These are phyloP conservation scores for Diplotaxis tenuifolia DNA, from an alignment of 345 rosid species.

Conservation along the genomic window DNA sequence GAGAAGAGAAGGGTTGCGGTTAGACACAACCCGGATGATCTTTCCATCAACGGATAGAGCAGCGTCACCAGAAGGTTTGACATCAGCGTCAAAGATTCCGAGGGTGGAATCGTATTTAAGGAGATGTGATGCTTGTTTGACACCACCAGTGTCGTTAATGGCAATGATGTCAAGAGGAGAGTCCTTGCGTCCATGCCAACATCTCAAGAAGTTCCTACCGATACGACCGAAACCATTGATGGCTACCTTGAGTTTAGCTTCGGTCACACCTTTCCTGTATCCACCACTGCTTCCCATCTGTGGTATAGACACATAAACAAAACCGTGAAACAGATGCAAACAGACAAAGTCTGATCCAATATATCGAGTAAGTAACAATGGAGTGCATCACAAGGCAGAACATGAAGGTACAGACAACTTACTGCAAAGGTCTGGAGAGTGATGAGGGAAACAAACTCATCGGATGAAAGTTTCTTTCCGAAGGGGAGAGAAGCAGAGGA, in stretches of 20 bases:
- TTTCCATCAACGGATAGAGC: conserved; percentile 92
- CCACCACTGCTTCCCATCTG: conserved; percentile 69
- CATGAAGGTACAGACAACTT: conserved; percentile 33
- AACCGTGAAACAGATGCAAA: background rate
- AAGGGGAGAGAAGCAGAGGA: conserved; percentile 59
- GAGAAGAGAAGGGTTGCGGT: conserved; percentile 70
- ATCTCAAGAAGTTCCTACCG: conserved; percentile 93
- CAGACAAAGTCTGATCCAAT: no score
- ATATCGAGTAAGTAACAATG: no score
- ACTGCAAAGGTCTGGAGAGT: conserved; percentile 80
- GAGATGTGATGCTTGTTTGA: conserved; percentile 92
- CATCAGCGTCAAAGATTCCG: conserved; percentile 87
- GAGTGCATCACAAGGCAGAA: background rate
- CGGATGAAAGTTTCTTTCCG: conserved; percentile 55
- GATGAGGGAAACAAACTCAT: conserved; percentile 59
- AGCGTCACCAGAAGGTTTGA: conserved; percentile 67
- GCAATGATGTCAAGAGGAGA: conserved; percentile 86
- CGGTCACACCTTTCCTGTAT: conserved; percentile 60
- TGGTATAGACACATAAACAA: background rate
- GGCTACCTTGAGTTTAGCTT: conserved; percentile 87
- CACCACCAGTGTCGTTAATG: conserved; percentile 85
- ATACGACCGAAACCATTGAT: conserved; percentile 94
- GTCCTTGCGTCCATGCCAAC: conserved; percentile 95
- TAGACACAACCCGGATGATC: conserved; percentile 78
- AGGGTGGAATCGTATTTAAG: conserved; percentile 95